These are phyloP conservation scores for Erodium maritimum DNA, from an alignment of 345 rosid genomes.

Conservation along the genomic window DNA sequence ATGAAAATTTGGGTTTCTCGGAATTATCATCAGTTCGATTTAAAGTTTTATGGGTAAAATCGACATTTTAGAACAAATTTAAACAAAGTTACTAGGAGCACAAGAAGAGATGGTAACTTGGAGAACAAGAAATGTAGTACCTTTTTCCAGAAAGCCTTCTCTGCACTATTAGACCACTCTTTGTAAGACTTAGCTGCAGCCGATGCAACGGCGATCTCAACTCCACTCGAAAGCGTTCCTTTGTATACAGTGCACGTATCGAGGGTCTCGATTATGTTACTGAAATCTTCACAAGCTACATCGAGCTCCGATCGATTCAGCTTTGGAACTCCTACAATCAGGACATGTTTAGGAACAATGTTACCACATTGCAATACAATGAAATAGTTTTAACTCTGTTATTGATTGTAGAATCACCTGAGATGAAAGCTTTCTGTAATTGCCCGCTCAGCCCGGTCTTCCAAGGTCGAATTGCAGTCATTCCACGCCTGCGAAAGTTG, in stretches of 20 bases:
- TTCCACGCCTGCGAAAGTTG: conserved; percentile 38
- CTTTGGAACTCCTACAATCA: conserved; percentile 75
- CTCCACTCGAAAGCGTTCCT: conserved; percentile 96
- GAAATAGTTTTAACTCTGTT: too few species aligned
- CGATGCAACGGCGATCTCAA: conserved; percentile 84
- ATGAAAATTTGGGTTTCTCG: too few species aligned
- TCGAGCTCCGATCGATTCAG: conserved; percentile 73
- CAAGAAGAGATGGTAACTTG: too few species aligned
- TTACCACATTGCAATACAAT: too few species aligned
- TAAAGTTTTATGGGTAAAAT: too few species aligned
- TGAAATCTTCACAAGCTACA: conserved; percentile 98
- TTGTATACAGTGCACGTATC: conserved; percentile 58
- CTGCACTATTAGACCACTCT: conserved; percentile 58
- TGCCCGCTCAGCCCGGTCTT: conserved; percentile 92
- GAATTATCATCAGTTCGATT: too few species aligned
- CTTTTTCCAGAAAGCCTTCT: conserved; percentile 65
- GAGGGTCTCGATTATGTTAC: conserved; percentile 64
- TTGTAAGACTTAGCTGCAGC: conserved; percentile 30
- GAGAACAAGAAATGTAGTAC: too few species aligned
- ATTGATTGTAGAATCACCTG: conserved; percentile 39
- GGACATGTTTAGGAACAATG: not conserved
- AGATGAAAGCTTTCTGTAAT: conserved; percentile 79
- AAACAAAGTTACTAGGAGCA: too few species aligned
- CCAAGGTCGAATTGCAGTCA: conserved; percentile 69
- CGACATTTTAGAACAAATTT: too few species aligned